Evolutionary conservation across 2,329 filamentous ascomycete genomes (phyloP).

Genomic region (Claviceps pazoutovae): DNA sequence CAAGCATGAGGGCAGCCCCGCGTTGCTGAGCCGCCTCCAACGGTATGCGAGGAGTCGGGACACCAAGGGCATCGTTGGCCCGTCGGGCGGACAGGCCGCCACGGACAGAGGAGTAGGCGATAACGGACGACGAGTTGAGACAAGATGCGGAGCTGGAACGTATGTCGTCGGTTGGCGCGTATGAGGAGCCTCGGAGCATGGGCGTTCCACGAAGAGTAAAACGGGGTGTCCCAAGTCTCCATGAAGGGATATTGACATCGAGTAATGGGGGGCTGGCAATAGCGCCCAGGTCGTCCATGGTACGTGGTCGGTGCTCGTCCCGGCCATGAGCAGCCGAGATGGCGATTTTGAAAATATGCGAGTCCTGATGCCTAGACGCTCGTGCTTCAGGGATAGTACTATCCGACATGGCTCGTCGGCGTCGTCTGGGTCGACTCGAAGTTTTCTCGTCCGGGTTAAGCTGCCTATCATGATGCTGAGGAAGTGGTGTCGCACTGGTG

Average conservation of each 20-base stretch:
- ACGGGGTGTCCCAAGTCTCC: constrained; percentile 66
- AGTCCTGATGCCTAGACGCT: constrained; percentile 38
- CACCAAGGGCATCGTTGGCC: constrained; percentile 23
- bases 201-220: constrained; percentile 68
- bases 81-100: constrained; percentile 17
- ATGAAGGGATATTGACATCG: constrained; percentile 68
- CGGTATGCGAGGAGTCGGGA: constrained; percentile 22
- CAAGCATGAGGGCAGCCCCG: constrained; percentile 14
- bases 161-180: constrained; percentile 60
- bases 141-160: constrained; percentile 46
- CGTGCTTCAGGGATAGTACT: constrained; percentile 58
- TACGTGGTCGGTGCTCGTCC: constrained; percentile 41
- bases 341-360: constrained; percentile 63
- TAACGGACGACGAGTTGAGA: constrained; percentile 23
- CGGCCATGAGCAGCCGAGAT: constrained; percentile 55
- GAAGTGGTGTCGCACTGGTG: constrained; percentile 22
- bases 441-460: constrained; percentile 17
- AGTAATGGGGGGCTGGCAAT: constrained; percentile 37
- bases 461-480: constrained; percentile 17
- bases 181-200: constrained; percentile 67
- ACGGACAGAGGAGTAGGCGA: constrained; percentile 12
- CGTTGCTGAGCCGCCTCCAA: constrained; percentile 8
- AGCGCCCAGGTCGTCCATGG: constrained; percentile 40
- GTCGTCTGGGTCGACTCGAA: constrained; percentile 19
- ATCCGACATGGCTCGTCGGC: constrained; percentile 58